Percentiles rank a stretch among this genome's conserved stretches.
These are phyloP conservation scores for Spergularia azorica DNA, from an alignment of 179 eudicot genomes.

Conservation along the genomic window DNA sequence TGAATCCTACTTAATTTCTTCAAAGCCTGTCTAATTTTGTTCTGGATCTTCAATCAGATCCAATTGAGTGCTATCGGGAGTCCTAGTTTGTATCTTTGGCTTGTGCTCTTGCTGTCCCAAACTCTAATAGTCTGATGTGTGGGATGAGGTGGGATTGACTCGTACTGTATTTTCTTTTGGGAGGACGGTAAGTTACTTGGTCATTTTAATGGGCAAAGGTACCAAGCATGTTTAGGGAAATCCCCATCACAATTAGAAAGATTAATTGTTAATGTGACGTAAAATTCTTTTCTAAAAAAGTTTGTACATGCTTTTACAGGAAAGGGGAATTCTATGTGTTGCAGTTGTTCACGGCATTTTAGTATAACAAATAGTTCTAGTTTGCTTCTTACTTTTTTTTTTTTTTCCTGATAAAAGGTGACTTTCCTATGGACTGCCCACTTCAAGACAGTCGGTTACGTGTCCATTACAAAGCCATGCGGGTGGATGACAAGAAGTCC, in stretches of 20 bases:
- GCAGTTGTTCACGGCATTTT: not conserved
- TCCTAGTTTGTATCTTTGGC: not conserved
- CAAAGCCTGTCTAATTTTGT: not conserved
- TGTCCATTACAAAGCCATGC: constrained; percentile 93
- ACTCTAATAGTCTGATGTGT: not conserved
- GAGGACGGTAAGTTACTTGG: too few species aligned
- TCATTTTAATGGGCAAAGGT: too few species aligned
- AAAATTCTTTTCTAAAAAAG: not conserved
- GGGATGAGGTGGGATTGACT: not conserved
- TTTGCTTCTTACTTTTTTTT: constrained; percentile 10
- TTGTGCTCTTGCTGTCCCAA: not conserved
- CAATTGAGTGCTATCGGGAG: not conserved
- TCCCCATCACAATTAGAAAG: not conserved
- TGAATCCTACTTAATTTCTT: not conserved
- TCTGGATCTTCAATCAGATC: not conserved
- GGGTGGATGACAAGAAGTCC: constrained; percentile 74
- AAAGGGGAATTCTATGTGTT: not conserved
- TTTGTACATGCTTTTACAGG: not conserved
- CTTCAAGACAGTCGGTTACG: constrained; percentile 92
- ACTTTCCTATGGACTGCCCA: constrained; percentile 99
- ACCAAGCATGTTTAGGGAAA: too few species aligned
- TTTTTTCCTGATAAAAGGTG: constrained; percentile 51
- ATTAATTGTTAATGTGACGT: not conserved
- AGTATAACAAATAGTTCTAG: not conserved
- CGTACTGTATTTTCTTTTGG: too few species aligned